A percentile compares a stretch with the other conserved stretches of the same genome.
phyloP scores from a whole-genome alignment of 306 rosid species.

The Fagus crenata region DNA sequence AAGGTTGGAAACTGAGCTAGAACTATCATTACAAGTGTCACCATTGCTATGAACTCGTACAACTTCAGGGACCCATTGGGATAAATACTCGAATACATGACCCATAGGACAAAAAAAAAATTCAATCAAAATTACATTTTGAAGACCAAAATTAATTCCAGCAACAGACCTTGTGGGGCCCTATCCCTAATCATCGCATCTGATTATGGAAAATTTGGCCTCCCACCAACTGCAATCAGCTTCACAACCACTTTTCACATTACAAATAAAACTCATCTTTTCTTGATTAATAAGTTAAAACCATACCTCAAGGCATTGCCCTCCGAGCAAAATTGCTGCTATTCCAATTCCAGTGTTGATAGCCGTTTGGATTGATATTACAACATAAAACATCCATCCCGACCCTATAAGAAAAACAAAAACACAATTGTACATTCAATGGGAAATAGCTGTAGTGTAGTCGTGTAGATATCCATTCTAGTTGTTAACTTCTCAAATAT shows the following conservation, averaged over 20 bases:
- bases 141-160: not conserved
- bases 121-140: not conserved
- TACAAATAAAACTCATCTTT: too few species aligned
- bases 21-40: slow-evolving; percentile 69
- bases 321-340: slow-evolving; percentile 82
- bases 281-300: not conserved
- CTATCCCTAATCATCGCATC: not conserved
- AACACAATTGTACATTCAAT: not conserved
- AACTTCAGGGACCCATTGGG: slow-evolving; percentile 75
- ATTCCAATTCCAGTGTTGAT: slow-evolving; percentile 89
- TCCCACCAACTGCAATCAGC: slow-evolving; percentile 2
- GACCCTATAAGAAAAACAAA: slow-evolving; percentile 49
- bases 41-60: slow-evolving; percentile 93
- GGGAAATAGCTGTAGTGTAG: too few species aligned
- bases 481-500: not conserved
- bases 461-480: too few species aligned
- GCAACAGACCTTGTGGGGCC: not conserved
- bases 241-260: too few species aligned
- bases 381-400: slow-evolving; percentile 95
- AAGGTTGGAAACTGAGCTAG: slow-evolving; percentile 88
- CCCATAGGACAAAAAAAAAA: not conserved
- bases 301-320: slow-evolving; percentile 68
- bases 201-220: not conserved
- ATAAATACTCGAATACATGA: slow-evolving; percentile 62
- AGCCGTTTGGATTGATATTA: slow-evolving; percentile 81